Percentiles rank a stretch among this genome's conserved stretches.
Evolutionary conservation across 768 basidiomycete species (phyloP).

Genomic region (Baorangia bicolor): DNA sequence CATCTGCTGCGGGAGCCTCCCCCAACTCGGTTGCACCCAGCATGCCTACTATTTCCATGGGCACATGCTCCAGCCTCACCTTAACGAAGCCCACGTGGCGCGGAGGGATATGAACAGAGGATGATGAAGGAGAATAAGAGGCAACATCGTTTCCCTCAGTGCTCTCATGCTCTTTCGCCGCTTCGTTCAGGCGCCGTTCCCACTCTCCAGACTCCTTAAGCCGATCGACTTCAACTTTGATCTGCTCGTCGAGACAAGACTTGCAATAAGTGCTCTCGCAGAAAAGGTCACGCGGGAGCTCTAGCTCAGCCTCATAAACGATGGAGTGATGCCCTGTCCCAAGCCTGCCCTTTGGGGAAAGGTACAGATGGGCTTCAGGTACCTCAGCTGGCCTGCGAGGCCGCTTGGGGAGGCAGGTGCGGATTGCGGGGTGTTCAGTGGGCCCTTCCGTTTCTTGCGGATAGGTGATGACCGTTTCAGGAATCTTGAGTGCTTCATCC

Average conservation of each 20-base stretch:
- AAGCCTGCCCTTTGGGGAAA: constrained; percentile 35
- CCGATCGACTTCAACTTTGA: constrained; percentile 15
- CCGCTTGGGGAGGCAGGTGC: constrained; percentile 24
- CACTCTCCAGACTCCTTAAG: constrained; percentile 18
- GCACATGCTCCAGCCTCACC: neutral
- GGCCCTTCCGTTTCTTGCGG: constrained; percentile 23
- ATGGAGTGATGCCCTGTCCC: constrained; percentile 53
- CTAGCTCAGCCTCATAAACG: constrained; percentile 49
- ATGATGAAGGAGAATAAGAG: neutral
- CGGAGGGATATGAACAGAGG: neutral
- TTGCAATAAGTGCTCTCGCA: constrained; percentile 38
- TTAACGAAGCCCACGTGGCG: constrained; percentile 8
- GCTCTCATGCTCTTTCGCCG: neutral
- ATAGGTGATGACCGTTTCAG: constrained; percentile 16
- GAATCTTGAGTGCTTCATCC: neutral
- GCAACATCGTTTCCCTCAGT: too few species aligned
- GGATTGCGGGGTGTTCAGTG: constrained; percentile 29
- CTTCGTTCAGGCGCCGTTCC: constrained; percentile 2
- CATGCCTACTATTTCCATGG: neutral
- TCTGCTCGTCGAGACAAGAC: constrained; percentile 38
- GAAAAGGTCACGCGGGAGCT: constrained; percentile 44
- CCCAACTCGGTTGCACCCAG: neutral
- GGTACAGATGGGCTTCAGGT: constrained; percentile 48
- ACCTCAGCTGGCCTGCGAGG: constrained; percentile 24
- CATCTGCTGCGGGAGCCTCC: neutral